A percentile compares a stretch with the other conserved stretches of the same genome.
Conservation (phyloP, 1,284 basidiomycete genomes). For the Sporisorium scitamineum region DNA sequence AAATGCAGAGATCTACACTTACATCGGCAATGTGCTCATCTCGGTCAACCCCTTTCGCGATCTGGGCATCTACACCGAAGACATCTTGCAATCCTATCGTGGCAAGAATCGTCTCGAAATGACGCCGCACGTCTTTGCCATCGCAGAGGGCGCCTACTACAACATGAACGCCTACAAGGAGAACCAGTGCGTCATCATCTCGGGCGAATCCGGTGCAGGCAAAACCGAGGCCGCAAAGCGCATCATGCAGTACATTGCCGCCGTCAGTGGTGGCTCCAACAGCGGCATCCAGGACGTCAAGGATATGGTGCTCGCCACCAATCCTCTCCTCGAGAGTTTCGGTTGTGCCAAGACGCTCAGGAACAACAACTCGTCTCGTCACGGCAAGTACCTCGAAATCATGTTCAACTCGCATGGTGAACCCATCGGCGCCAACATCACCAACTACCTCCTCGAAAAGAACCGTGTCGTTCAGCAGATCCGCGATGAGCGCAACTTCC, state of each 20-base stretch:
- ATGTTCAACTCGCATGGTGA: conserved; percentile 95
- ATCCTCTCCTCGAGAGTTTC: conserved; percentile 96
- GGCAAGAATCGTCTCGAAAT: conserved; percentile 99
- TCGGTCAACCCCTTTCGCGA: conserved; percentile 98
- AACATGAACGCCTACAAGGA: conserved; percentile 99
- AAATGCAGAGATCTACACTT: conserved; percentile 97
- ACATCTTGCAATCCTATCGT: conserved; percentile 85
- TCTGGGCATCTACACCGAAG: conserved; percentile 88
- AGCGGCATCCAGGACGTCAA: conserved; percentile 89
- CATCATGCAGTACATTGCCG: conserved; percentile 99
- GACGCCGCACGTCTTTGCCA: conserved; percentile 96
- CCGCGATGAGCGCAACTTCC: conserved; percentile 95
- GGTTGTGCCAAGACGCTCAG: conserved; percentile 98
- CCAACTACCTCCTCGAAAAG: conserved; percentile 98
- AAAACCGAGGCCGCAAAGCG: conserved; percentile 71
- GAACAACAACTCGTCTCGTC: conserved; percentile 98
- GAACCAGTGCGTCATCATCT: conserved; percentile 99
- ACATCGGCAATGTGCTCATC: conserved; percentile 96
- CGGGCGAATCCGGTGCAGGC: conserved; percentile 82
- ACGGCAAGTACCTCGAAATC: conserved; percentile 99
- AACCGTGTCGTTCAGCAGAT: conserved; percentile 95
- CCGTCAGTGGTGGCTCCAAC: conserved; percentile 83
- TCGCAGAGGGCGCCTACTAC: conserved; percentile 97
- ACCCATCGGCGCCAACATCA: conserved; percentile 97
- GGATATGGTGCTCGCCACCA: conserved; percentile 99